These are phyloP conservation scores for Cyberlindnera misumaiensis DNA, from an alignment of 805 yeast genomes.

Conservation along the genomic window DNA sequence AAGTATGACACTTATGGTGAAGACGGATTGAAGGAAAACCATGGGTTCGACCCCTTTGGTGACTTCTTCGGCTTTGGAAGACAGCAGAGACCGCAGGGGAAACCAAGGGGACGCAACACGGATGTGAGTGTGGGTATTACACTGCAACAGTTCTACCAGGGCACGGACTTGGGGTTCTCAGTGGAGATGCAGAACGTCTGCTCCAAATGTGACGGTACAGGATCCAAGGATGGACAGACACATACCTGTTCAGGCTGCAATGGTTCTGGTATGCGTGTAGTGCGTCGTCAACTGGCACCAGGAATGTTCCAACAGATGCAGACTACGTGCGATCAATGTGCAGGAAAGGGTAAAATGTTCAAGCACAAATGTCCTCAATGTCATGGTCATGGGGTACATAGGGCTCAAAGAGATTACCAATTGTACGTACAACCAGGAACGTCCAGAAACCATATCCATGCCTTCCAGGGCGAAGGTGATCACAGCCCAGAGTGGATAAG, in stretches of 20 bases:
- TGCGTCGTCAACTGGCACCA: conserved; percentile 74
- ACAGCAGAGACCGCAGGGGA: conserved; percentile 29
- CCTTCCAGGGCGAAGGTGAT: conserved; percentile 72
- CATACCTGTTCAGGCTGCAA: conserved; percentile 62
- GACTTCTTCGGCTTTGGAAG: conserved; percentile 45
- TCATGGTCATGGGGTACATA: conserved; percentile 58
- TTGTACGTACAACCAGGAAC: conserved; percentile 68
- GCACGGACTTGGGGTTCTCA: conserved; percentile 53
- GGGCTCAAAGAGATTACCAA: conserved; percentile 48
- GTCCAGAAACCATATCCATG: conserved; percentile 49
- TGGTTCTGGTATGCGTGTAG: conserved; percentile 66
- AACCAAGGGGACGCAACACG: conserved; percentile 56
- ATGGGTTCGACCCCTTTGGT: conserved; percentile 57
- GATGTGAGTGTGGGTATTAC: conserved; percentile 49
- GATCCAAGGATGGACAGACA: conserved; percentile 71
- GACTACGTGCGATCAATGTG: conserved; percentile 70
- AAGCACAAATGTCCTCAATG: conserved; percentile 62
- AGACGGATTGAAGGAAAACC: conserved; percentile 54
- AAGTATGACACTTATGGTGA: conserved; percentile 74
- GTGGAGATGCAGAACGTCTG: conserved; percentile 72
- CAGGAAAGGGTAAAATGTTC: conserved; percentile 68
- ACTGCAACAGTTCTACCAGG: conserved; percentile 63
- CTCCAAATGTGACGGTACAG: conserved; percentile 73
- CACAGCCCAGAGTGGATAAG: conserved; percentile 74
- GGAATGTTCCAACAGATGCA: conserved; percentile 87